phyloP scores from a whole-genome alignment of 2,329 filamentous ascomycete genomes.

The Neopestalotiopsis clavispora region DNA sequence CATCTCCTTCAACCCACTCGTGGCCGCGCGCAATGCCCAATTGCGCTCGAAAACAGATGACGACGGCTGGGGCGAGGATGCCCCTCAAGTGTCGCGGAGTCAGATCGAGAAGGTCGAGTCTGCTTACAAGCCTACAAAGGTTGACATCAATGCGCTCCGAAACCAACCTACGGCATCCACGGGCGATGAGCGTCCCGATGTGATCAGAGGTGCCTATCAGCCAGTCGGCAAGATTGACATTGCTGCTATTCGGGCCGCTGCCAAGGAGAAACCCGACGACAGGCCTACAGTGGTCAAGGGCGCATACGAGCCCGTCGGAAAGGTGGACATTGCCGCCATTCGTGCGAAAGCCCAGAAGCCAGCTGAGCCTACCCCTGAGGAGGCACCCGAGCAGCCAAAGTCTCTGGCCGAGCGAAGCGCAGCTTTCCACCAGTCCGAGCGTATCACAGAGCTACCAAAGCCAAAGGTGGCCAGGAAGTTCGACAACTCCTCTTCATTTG shows the following conservation, averaged over 20 bases:
- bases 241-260: slow-evolving; percentile 81
- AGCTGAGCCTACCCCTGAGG: slow-evolving; percentile 39
- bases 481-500: slow-evolving; percentile 71
- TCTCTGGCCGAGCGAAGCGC: slow-evolving; percentile 77
- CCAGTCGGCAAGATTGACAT: slow-evolving; percentile 98
- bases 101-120: slow-evolving; percentile 90
- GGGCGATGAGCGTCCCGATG: slow-evolving; percentile 59
- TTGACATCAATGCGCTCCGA: slow-evolving; percentile 86
- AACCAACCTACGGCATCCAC: slow-evolving; percentile 72
- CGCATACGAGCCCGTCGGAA: slow-evolving; percentile 91
- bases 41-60: slow-evolving; percentile 63
- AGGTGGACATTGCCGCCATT: slow-evolving; percentile 96
- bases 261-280: slow-evolving; percentile 72
- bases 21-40: slow-evolving; percentile 66
- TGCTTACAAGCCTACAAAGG: slow-evolving; percentile 93
- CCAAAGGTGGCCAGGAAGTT: slow-evolving; percentile 95
- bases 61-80: slow-evolving; percentile 95
- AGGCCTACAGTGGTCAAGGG: slow-evolving; percentile 87
- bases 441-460: slow-evolving; percentile 87
- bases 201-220: slow-evolving; percentile 87
- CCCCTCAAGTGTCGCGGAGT: slow-evolving; percentile 84
- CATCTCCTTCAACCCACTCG: slow-evolving; percentile 68
- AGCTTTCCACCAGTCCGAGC: slow-evolving; percentile 77
- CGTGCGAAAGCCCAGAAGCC: slow-evolving; percentile 79
- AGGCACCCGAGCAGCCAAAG: slow-evolving; percentile 54